Evolutionary conservation across 257 asterid genomes (phyloP), one percentile per base, ranked within the genome.

Genomic region (Penstemon eatonii): DNA sequence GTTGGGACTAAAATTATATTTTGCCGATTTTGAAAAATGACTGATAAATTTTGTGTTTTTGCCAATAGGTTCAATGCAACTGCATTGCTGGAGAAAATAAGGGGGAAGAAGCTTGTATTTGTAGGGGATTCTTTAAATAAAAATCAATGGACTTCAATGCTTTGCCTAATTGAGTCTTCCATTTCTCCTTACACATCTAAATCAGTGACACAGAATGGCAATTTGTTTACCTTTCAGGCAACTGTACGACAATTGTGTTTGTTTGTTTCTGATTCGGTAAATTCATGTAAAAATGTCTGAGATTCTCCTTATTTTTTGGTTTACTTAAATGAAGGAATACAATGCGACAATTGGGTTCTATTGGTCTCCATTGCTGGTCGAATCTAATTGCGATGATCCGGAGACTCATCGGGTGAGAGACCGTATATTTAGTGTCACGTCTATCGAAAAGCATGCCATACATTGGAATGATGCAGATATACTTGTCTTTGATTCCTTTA

Each of bases 311-410:
- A 3, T 37, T 54, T 70, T 8, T 70, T 45, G 62, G 6, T 45
- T 56, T 11, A 36, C 6, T 7, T 13, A 33, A 52, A 60, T 72
- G 63, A 57, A 93, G 99, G 97, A 83, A 63, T 85, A 83, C 77
- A 90, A 93, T 64, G 87, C 88, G 0, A 73, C 96, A 3, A 85
- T 93, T 7, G 94, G 81, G 47, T 88, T 88, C 75, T 93, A 90
- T 47, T 93, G 98, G 98, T 84, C 95, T 0, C 98, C 97, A 1
- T 74, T 90, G 67, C 81, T 90, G 3, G 90, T 90, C 11, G 99
- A 93, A 70, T 93, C 99, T 0, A 88, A 93, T 65, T 83, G 87
- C 3, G 99, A 93, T 18, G 80, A 90, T 41, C 86, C 86, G 3
- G 41, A 39, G 39, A 58, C 65, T 50, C 95, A 90, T 56, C 76